A percentile compares a stretch with the other conserved stretches of the same genome.
phyloP scores from a whole-genome alignment of 768 basidiomycete species.

The Boletus fagicola region DNA sequence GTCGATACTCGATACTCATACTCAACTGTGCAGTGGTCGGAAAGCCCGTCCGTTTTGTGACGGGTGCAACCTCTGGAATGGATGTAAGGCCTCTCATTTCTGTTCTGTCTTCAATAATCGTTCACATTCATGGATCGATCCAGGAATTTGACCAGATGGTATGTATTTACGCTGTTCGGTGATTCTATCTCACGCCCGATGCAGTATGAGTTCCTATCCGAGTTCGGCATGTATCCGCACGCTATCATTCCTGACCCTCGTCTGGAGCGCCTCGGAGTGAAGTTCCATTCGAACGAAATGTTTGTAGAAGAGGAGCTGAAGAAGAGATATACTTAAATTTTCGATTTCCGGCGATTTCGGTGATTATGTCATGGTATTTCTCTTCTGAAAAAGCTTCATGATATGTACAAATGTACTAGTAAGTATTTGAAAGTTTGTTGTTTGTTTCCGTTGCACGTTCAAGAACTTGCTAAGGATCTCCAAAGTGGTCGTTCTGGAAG shows the following conservation, averaged over 20 bases:
- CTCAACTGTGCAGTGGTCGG: slow-evolving; percentile 18
- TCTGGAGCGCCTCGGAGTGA: slow-evolving; percentile 27
- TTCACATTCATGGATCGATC: neutral
- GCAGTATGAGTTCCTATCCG: slow-evolving; percentile 27
- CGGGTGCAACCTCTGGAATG: slow-evolving; percentile 13
- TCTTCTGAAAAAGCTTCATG: too few species aligned
- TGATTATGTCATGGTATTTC: neutral
- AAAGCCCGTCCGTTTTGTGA: slow-evolving; percentile 28
- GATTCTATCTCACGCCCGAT: neutral
- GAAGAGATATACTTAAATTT: neutral
- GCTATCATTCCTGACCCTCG: slow-evolving; percentile 26
- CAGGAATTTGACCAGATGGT: slow-evolving; percentile 30
- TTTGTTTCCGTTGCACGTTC: neutral
- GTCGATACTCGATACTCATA: neutral
- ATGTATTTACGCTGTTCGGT: neutral
- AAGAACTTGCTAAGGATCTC: neutral
- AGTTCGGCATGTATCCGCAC: slow-evolving; percentile 23
- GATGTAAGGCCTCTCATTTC: slow-evolving; percentile 10
- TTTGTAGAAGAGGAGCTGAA: slow-evolving; percentile 22
- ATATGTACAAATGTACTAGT: neutral
- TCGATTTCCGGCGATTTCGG: neutral
- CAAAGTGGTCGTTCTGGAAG: neutral
- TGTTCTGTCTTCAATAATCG: neutral
- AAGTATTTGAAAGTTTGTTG: neutral
- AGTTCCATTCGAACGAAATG: slow-evolving; percentile 21